Base-by-base conservation (phyloP, 2,329 filamentous ascomycete species). In the Diplocarpon mali region DNA sequence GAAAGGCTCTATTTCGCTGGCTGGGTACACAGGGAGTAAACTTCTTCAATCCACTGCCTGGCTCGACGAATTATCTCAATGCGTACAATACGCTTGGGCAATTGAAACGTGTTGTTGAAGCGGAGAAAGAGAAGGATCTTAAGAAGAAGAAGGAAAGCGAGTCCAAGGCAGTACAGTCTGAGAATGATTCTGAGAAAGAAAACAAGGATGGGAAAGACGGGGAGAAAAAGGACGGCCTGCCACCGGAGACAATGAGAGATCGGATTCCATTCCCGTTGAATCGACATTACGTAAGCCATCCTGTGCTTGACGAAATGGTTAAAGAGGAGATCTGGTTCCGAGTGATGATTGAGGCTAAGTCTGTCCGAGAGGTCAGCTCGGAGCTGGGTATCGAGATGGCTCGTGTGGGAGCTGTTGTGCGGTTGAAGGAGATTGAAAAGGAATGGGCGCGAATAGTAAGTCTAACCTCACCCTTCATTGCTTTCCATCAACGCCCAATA, bases 401-500 rank as follows among this genome's bases (percentile, higher is more conserved):
- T 59, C 70, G 82, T 55, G 78, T 85, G 28, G 82, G 71, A 30
- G 82, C 82, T 17, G 80, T 85, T 6, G 78, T 85, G 24, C 67
- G 82, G 45, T 63, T 86, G 53, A 80, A 81, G 63, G 76, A 80
- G 57, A 65, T 85, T 54, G 81, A 85, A 64, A 80, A 76, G 62
- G 67, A 75, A 53, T 81, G 76, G 78, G 64, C 69, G 49, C 63
- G 68, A 62, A 67, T 81, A 69, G 82, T 85, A 75, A 68, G 79
- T 52, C 37, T 40, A 14, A 34, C 29, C 24, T n/a, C 34, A 13
- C 49, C 70, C 40, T 47, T 45, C 37, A 37, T 42, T 39, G 46
- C 27, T 20, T 15, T 34, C 17, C 44, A 36, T 9, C 35, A 16
- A 49, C 44, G 32, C 44, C 46, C 56, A 56, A 32, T 57, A 62